Evolutionary conservation across 495 filamentous ascomycete genomes (phyloP).

Genomic region (Aspergillus taichungensis): DNA sequence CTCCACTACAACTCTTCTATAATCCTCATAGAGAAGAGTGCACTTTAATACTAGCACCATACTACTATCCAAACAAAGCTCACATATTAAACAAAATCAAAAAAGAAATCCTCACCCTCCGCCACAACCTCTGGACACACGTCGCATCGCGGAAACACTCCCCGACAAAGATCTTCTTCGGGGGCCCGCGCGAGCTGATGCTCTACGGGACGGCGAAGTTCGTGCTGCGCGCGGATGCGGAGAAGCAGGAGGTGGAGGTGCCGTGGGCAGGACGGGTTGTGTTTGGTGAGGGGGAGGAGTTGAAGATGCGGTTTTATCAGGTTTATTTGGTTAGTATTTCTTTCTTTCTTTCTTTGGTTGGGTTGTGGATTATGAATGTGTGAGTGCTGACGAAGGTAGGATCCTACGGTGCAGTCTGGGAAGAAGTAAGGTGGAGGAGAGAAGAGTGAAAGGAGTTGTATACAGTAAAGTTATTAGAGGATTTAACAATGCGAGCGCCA

Average conservation of each 20-base stretch:
- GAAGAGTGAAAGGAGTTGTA: not conserved
- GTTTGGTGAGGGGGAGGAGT: conserved; percentile 36
- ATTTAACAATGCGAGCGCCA: no score
- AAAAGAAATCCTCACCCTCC: conserved; percentile 45
- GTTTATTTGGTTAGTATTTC: conserved; percentile 50
- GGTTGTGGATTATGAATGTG: not conserved
- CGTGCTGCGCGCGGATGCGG: conserved; percentile 40
- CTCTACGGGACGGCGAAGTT: conserved; percentile 51
- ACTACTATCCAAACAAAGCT: no score
- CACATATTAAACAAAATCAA: not conserved
- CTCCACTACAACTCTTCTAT: no score
- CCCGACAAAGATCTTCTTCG: conserved; percentile 43
- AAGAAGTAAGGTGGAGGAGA: conserved; percentile 21
- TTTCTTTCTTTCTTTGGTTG: not conserved
- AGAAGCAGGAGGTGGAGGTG: conserved; percentile 32
- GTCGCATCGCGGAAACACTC: conserved; percentile 44
- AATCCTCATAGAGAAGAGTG: no score
- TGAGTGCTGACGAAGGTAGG: conserved; percentile 13
- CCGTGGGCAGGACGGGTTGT: conserved; percentile 49
- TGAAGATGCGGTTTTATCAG: conserved; percentile 56
- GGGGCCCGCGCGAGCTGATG: conserved; percentile 49
- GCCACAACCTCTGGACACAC: conserved; percentile 49
- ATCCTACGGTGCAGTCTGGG: conserved; percentile 31
- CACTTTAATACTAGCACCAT: no score
- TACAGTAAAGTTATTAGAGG: not conserved